These are phyloP conservation scores for Grammothele lineata DNA, from an alignment of 768 basidiomycete genomes.

Conservation along the genomic window DNA sequence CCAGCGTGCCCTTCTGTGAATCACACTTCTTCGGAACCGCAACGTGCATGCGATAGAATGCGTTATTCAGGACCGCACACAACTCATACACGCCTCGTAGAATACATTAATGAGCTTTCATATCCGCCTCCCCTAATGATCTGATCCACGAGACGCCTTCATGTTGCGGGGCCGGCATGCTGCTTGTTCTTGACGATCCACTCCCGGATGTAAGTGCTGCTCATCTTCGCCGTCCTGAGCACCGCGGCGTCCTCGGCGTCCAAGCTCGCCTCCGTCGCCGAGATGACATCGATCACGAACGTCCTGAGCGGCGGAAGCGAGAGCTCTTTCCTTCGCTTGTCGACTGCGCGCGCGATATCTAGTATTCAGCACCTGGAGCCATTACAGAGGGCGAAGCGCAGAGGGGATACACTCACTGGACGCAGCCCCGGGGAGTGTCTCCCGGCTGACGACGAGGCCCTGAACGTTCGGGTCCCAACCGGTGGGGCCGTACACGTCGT, in stretches of 20 bases:
- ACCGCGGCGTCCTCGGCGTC: slow-evolving; percentile 63
- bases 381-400: background rate
- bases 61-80: too few relatives aligned
- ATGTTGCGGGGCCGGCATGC: too few relatives aligned
- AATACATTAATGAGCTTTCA: too few relatives aligned
- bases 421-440: slow-evolving; percentile 74
- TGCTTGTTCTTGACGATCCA: slow-evolving; percentile 56
- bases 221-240: slow-evolving; percentile 82
- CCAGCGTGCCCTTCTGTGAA: background rate
- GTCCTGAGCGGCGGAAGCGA: slow-evolving; percentile 56
- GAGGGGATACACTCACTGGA: slow-evolving; percentile 52
- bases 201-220: slow-evolving; percentile 87
- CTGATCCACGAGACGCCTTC: too few relatives aligned
- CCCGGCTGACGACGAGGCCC: slow-evolving; percentile 86
- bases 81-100: too few relatives aligned
- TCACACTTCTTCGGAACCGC: too few relatives aligned
- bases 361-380: background rate
- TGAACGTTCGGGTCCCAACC: slow-evolving; percentile 86
- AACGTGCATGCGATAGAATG: too few relatives aligned
- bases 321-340: slow-evolving; percentile 51
- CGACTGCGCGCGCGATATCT: slow-evolving; percentile 52
- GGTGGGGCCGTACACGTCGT: slow-evolving; percentile 91
- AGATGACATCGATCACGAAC: slow-evolving; percentile 89
- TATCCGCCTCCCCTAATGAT: too few relatives aligned
- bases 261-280: slow-evolving; percentile 52